phyloP scores from a whole-genome alignment of 106 monocot species.

The Ottelia alismoides region DNA sequence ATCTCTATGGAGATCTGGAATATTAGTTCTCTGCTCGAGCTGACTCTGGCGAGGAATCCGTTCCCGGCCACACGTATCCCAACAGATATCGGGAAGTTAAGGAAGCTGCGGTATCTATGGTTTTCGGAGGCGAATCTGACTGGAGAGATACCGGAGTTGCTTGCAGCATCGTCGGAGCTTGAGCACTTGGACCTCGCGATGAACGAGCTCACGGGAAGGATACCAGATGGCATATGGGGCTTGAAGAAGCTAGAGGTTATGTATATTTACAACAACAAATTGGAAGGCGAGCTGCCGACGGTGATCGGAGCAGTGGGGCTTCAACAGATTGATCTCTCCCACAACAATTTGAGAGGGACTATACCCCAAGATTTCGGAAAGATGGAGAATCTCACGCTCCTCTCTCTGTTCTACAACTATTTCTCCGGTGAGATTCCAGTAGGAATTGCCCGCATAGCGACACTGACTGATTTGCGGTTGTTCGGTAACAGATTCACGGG shows the following conservation, averaged over 20 bases:
- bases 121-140: conserved; percentile 18
- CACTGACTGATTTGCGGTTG: not conserved
- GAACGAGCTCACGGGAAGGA: not conserved
- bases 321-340: not conserved
- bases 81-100: conserved; percentile 28
- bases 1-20: conserved; percentile 30
- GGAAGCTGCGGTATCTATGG: conserved; percentile 18
- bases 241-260: not conserved
- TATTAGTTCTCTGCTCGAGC: conserved; percentile 15
- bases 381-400: not conserved
- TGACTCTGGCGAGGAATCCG: conserved; percentile 31
- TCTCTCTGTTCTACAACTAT: conserved; percentile 2
- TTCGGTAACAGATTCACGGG: conserved; percentile 4
- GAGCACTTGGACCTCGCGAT: not conserved
- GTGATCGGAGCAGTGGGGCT: not conserved
- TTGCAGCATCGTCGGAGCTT: conserved; percentile 1
- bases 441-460: not conserved
- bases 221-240: not conserved
- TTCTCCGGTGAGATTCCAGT: conserved; percentile 9
- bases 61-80: conserved; percentile 31
- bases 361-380: conserved; percentile 3
- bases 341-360: not conserved
- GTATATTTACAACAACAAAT: conserved; percentile 10
- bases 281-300: conserved; percentile 25
- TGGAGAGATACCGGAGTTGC: conserved; percentile 7